Conservation (phyloP, 1,284 basidiomycete genomes). For the Pseudozyma sp. region DNA sequence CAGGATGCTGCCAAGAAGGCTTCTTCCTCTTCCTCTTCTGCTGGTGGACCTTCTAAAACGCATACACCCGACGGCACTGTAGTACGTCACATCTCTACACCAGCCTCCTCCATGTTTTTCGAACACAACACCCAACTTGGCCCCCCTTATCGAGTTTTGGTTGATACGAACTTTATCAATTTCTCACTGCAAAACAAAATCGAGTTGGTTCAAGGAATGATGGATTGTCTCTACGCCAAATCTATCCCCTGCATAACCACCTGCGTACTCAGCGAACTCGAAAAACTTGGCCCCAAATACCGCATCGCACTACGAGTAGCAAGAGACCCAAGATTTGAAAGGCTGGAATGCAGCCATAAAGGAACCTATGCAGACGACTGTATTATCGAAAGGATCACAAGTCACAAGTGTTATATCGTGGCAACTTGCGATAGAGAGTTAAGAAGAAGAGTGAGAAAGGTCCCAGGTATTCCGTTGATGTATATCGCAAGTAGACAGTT, state of each 20-base stretch:
- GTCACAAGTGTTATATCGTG: constrained; percentile 96
- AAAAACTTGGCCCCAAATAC: constrained; percentile 96
- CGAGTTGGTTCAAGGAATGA: constrained; percentile 96
- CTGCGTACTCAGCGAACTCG: constrained; percentile 96
- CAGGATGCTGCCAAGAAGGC: constrained; percentile 66
- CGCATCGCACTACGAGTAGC: constrained; percentile 95
- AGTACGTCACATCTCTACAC: constrained; percentile 55
- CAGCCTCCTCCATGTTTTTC: constrained; percentile 88
- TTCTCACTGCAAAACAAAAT: constrained; percentile 98
- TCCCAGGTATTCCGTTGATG: constrained; percentile 68
- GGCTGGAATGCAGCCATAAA: constrained; percentile 88
- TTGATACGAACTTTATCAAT: constrained; percentile 99
- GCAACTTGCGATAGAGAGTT: constrained; percentile 98
- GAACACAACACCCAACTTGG: constrained; percentile 95
- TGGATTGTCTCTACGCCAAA: constrained; percentile 99
- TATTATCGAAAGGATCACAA: constrained; percentile 90
- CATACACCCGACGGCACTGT: constrained; percentile 46
- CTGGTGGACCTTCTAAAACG: constrained; percentile 18
- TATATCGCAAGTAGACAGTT: constrained; percentile 65
- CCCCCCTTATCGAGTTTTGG: constrained; percentile 94
- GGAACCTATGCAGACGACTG: constrained; percentile 99
- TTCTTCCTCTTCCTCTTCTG: neutral
- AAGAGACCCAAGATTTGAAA: constrained; percentile 95
- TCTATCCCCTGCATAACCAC: constrained; percentile 98
- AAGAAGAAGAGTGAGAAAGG: constrained; percentile 87